These are phyloP conservation scores for Leccinellum luteum DNA, from an alignment of 768 basidiomycete genomes.

Conservation along the genomic window DNA sequence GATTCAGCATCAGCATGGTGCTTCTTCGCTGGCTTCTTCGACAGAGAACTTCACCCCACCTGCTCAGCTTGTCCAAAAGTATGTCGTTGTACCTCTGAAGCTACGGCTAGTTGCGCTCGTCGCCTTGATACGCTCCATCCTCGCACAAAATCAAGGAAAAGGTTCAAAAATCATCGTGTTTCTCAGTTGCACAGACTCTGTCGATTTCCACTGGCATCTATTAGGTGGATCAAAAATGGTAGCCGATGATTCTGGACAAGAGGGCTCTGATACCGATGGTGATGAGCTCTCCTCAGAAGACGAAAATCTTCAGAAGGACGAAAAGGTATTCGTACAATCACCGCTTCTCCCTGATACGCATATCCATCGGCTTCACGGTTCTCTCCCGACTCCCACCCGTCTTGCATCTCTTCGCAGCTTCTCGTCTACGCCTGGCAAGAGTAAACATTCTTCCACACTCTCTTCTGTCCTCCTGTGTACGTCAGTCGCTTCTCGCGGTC, in stretches of 20 bases:
- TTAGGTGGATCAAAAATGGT: conserved; percentile 74
- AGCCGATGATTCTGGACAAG: conserved; percentile 20
- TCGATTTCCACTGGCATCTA: conserved; percentile 93
- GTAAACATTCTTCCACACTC: conserved; percentile 29
- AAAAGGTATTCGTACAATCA: conserved; percentile 57
- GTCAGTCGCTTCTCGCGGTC: conserved; percentile 96
- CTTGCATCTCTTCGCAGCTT: conserved; percentile 83
- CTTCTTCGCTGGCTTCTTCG: conserved; percentile 17
- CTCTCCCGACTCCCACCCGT: conserved; percentile 77
- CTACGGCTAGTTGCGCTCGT: conserved; percentile 90
- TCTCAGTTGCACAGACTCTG: conserved; percentile 95
- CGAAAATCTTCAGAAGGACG: conserved; percentile 28
- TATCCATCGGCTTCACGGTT: conserved; percentile 91
- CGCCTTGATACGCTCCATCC: conserved; percentile 78
- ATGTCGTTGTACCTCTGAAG: conserved; percentile 86
- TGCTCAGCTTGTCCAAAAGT: conserved; percentile 89
- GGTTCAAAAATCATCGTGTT: conserved; percentile 89
- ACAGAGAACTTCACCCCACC: conserved; percentile 85
- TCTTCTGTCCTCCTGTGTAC: conserved; percentile 89
- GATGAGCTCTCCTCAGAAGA: conserved; percentile 25
- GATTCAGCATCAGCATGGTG: conserved; percentile 11
- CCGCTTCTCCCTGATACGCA: conserved; percentile 77
- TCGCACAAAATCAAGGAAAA: conserved; percentile 55
- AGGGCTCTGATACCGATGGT: conserved; percentile 23
- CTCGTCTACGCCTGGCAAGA: conserved; percentile 43